Evolutionary conservation across 1,284 basidiomycete species (phyloP), one percentile per base, ranked within the genome.

Genomic region (Ustilago cynodontis): DNA sequence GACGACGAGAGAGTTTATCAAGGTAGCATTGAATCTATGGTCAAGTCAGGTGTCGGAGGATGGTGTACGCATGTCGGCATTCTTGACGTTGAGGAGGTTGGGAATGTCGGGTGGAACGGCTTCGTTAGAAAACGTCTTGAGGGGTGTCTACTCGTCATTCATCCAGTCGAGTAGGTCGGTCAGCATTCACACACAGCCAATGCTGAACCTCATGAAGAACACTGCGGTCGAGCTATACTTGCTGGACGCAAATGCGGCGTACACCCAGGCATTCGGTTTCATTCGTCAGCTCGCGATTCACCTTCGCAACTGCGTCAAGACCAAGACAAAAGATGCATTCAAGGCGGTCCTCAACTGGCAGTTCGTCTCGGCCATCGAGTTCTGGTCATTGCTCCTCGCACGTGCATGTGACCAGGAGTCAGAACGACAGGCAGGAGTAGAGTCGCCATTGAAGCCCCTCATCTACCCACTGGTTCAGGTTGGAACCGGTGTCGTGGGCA

Each of bases 151-250:
- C 87, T 89, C 93, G 58, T 90, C 92, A 3, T 88, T 98, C 35
- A 90, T 98, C 56, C 91, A 93, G 22, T 91, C 91, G 10, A 91
- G 91, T 65, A 94, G 94, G 85, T 90, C 91, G 20, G 97, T 94
- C 5, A 93, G 90, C 58, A 89, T 91, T 2, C 92, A 97, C 87
- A 95, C 93, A 1, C 89, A 99, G 14, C 94, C 95, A n/a, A 91
- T 92, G 4, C 93, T 99, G 87, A 97, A 94, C 83, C 88, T 99
- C 47, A 97, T 98, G 94, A 99, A 99, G 87, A 98, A 99, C 87
- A 93, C 94, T 2, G 95, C 95, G 0, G 92, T 93, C 0, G 95
- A 97, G 86, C 89, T 99, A 1, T 99, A 93, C 88, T 92, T 92
- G 76, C 87, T 95, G 56, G 82, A 86, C 65, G 88, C 89, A 11